These are phyloP conservation scores for Mycena venus DNA, from an alignment of 768 basidiomycete genomes.

Conservation along the genomic window DNA sequence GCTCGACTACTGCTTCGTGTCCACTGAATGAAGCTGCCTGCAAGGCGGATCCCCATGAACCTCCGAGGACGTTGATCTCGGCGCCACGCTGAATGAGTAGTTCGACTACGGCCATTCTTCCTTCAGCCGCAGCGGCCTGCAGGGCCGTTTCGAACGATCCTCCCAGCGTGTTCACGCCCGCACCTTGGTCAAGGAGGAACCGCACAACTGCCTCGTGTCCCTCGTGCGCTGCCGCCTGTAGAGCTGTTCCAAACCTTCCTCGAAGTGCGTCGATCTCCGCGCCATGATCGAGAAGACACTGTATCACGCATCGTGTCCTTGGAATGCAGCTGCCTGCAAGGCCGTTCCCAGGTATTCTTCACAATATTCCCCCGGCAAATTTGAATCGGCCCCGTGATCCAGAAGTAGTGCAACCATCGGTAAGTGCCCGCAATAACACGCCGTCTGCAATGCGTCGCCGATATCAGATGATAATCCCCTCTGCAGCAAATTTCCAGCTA, in stretches of 20 bases:
- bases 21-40: neutral
- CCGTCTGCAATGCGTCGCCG: no score
- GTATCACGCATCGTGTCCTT: neutral
- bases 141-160: neutral
- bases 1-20: neutral
- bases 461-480: neutral
- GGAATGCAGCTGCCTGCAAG: neutral
- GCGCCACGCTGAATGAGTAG: neutral
- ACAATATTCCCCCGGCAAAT: no score
- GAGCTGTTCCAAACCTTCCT: neutral
- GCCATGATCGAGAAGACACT: neutral
- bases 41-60: neutral
- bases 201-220: conserved; percentile 2
- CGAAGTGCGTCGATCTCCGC: neutral
- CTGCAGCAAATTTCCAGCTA: neutral
- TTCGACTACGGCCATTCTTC: neutral
- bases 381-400: no score
- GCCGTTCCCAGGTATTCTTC: no score
- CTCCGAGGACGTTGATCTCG: neutral
- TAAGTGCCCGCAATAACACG: no score
- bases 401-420: no score
- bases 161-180: neutral
- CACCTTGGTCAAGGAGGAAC: neutral
- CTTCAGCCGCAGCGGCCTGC: neutral
- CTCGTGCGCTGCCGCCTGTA: neutral